Evolutionary conservation across 208 protist species (phyloP), one percentile per base, ranked within the genome.

Genomic region (Crithidia expoeki): DNA sequence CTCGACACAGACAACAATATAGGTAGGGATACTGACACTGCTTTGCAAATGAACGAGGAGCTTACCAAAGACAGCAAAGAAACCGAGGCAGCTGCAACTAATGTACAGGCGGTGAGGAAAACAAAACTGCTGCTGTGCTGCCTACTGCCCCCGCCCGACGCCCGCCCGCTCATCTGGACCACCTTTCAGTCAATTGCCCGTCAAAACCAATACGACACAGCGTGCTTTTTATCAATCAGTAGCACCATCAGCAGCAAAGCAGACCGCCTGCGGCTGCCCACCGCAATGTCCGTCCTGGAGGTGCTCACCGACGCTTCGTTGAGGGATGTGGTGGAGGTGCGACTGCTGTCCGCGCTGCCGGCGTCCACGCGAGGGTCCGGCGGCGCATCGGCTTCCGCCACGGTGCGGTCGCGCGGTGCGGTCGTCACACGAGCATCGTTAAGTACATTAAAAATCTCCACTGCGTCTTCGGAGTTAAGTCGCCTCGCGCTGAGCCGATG

Each of bases 111-210:
- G 33, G 40, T 72, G 11, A 46, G 46, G 6, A 76, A 62, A 14
- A 75, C 62, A 3, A 68, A 64, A 5, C 55, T 72, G 0, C 74
- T 88, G 10, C 70, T 88, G 0, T 79, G 66, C 25, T 73, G 70
- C 6, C 53, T 88, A 36, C 67, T 88, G 30, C 83, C 83, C 2
- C 83, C 83, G 1, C 47, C 65, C 25, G 83, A 88, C 46, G 83
- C 79, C 12, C 57, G 64, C 25, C 79, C 83, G 42, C 69, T 88
- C 51, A 49, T 52, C 38, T 90, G 50, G 66, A 53, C 27, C 32
- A 84, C 63, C 42, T 81, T 90, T 36, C 27, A 59, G 3, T 64
- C 62, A 17, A 84, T 86, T 38, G 81, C 80, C 1, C 33, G 50
- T 9, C 68, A 72, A n/a, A 68, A 90, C 46, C 67, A 72, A 19